These are phyloP conservation scores for Ceratobasidium theobromae DNA, from an alignment of 1,284 basidiomycete species.

Conservation along the genomic window DNA sequence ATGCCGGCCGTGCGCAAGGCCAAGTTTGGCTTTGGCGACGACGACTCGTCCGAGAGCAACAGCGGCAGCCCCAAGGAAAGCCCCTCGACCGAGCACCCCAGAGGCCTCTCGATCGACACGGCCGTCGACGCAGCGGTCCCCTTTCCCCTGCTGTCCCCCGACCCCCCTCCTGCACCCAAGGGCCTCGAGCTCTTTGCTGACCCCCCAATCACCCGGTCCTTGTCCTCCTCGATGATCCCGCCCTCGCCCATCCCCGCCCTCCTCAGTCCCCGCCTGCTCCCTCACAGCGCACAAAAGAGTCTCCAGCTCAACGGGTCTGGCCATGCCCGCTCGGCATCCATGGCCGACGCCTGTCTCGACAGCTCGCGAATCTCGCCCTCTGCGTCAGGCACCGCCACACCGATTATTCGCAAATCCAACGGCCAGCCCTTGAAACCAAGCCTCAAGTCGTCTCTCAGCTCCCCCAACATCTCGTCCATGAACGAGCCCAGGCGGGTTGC, in stretches of 20 bases:
- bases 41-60: conserved; percentile 19
- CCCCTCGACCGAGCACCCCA: conserved; percentile 10
- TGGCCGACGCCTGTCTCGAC: conserved; percentile 15
- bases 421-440: conserved; percentile 26
- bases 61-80: conserved; percentile 15
- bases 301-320: neutral
- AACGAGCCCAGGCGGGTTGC: conserved; percentile 11
- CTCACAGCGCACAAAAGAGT: conserved; percentile 17
- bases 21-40: conserved; percentile 23
- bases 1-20: neutral
- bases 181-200: too few species aligned
- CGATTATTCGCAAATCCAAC: conserved; percentile 25
- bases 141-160: conserved; percentile 22
- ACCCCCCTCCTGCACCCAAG: neutral
- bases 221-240: conserved; percentile 21
- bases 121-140: conserved; percentile 16
- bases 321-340: conserved; percentile 25
- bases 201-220: neutral
- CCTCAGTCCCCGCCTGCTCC: neutral
- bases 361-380: conserved; percentile 1
- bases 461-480: conserved; percentile 28
- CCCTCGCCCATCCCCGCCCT: neutral
- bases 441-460: conserved; percentile 29
- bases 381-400: conserved; percentile 11
- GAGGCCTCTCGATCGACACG: conserved; percentile 20